Evolutionary conservation across 164 flowering plant species (phyloP).

Genomic region (Litsea cubeba): DNA sequence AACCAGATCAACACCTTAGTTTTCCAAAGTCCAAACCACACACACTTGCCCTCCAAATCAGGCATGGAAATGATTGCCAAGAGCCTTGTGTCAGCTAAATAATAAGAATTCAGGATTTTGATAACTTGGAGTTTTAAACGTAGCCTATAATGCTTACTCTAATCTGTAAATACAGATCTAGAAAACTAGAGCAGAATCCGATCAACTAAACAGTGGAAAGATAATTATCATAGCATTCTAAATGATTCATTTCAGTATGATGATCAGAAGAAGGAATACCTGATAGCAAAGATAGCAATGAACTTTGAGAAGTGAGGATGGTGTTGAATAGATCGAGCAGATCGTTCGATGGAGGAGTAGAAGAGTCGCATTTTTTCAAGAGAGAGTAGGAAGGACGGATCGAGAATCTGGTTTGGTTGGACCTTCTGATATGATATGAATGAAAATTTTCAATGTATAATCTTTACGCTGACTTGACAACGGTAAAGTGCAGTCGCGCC

Average conservation of each 20-base stretch:
- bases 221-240: neutral
- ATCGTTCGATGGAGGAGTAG: constrained; percentile 21
- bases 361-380: neutral
- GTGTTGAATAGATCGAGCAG: constrained; percentile 34
- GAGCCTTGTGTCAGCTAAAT: too few species aligned
- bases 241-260: neutral
- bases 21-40: neutral
- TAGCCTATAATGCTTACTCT: too few species aligned
- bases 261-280: constrained; percentile 26
- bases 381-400: neutral
- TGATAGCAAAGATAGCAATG: constrained; percentile 45
- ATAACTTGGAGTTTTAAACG: too few species aligned
- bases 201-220: neutral
- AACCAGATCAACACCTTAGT: neutral
- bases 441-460: too few species aligned
- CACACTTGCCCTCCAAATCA: too few species aligned
- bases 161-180: neutral
- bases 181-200: neutral
- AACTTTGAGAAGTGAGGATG: constrained; percentile 42
- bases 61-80: too few species aligned
- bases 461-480: too few species aligned
- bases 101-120: too few species aligned
- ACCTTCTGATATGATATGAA: too few species aligned
- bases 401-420: too few species aligned
- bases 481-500: too few species aligned